Evolutionary conservation across 139 green algal species (phyloP), one percentile per base, ranked within the genome.

Genomic region (Raphidocelis subcapitata): DNA sequence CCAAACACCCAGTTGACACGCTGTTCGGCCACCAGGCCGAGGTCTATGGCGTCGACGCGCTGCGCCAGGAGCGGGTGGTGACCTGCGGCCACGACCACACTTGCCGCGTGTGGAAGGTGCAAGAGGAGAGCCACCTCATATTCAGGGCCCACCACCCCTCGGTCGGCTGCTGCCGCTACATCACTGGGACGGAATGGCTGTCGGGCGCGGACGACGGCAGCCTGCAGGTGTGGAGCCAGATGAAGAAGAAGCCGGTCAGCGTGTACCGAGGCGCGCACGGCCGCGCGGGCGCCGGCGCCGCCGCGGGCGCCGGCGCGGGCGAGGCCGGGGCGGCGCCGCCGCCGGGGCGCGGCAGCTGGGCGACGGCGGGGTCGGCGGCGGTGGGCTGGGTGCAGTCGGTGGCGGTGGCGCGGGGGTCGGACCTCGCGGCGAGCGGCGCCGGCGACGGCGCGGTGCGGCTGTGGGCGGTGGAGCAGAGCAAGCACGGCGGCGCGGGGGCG

Each of bases 41-140:
- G 72, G 85, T 98, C 36, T 76, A 95, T 63, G 79, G 62, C 1
- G 5, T 98, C 23, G 91, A 96, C 68, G 81, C 84, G 1, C 65
- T 89, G 67, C 74, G 87, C 0, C 65, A 74, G 51, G 93, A 99
- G 84, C 82, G 94, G 18, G 83, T 81, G 20, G 76, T 98, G 3
- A 94, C 76, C 20, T 77, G 65, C 12, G 90, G 88, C 1, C 75
- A 85, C 24, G 95, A 99, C 81, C 87, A 89, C 74, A 97, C 92
- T 0, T 95, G 86, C 61, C 80, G 95, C 20, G 69, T 98, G 36
- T 99, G 94, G 94, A 99, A 99, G 83, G 85, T 99, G n/a, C 82
- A 91, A 0, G 95, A 99, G 59, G 95, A 98, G 81, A 92, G 81
- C 44, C 95, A 99, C 84, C 87, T 99, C n/a, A 82, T 99, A 2